A percentile compares a stretch with the other conserved stretches of the same genome.
phyloP scores from a whole-genome alignment of 164 flowering plant genomes.

The Vitis rotundifolia region DNA sequence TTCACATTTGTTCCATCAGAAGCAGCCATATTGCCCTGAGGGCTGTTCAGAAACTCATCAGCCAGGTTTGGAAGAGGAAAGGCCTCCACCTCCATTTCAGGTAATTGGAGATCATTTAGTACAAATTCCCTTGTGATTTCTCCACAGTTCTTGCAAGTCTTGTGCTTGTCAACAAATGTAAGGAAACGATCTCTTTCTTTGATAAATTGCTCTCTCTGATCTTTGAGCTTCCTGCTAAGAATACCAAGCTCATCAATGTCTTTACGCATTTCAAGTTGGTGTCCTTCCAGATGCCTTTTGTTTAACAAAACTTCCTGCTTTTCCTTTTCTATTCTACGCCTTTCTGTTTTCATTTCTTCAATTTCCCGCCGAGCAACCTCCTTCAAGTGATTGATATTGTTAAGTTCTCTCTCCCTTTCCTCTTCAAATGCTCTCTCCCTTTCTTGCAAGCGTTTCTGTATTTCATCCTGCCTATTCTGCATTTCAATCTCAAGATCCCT shows the following conservation, averaged over 20 bases:
- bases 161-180: constrained; percentile 56
- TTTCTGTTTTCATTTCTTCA: constrained; percentile 59
- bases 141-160: constrained; percentile 62
- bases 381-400: constrained; percentile 40
- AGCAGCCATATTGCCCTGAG: constrained; percentile 19
- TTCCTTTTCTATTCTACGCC: constrained; percentile 47
- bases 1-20: constrained; percentile 19
- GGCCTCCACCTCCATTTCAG: constrained; percentile 35
- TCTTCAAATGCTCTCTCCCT: constrained; percentile 56
- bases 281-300: constrained; percentile 53
- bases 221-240: constrained; percentile 63
- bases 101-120: constrained; percentile 47
- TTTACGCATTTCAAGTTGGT: constrained; percentile 58
- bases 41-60: constrained; percentile 31
- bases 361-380: constrained; percentile 50
- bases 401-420: constrained; percentile 42
- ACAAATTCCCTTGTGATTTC: constrained; percentile 45
- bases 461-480: constrained; percentile 47
- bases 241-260: constrained; percentile 68
- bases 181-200: constrained; percentile 49
- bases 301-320: constrained; percentile 38
- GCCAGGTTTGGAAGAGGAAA: constrained; percentile 37
- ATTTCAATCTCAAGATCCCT: constrained; percentile 53
- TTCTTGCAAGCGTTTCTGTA: constrained; percentile 46
- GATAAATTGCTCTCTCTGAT: constrained; percentile 52